A percentile compares a stretch with the other conserved stretches of the same genome.
Conservation (phyloP, 306 rosid species). For the Glycine tomentella region DNA sequence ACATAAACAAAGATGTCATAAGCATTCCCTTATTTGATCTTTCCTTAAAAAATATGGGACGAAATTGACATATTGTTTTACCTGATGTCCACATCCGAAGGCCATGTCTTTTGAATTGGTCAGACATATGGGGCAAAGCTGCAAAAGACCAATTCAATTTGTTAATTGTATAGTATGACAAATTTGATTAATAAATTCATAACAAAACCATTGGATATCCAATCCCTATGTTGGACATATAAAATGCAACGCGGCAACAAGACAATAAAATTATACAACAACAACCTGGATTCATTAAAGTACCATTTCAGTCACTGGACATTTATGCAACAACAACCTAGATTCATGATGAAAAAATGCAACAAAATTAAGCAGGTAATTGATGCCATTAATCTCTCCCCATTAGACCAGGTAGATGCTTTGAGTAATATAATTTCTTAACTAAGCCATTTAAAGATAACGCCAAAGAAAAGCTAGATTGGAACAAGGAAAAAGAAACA, state of each 20-base stretch:
- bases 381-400: constrained; percentile 14
- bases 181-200: constrained; percentile 19
- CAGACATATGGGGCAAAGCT: constrained; percentile 93
- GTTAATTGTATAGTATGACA: constrained; percentile 15
- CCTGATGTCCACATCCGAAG: constrained; percentile 99
- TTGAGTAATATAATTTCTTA: constrained; percentile 19
- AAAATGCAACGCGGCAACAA: constrained; percentile 7
- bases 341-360: constrained; percentile 15
- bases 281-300: constrained; percentile 33
- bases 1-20: constrained; percentile 23
- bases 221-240: not conserved
- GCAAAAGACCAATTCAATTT: constrained; percentile 47
- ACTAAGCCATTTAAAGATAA: constrained; percentile 30
- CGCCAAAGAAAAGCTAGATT: constrained; percentile 2
- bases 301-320: constrained; percentile 3
- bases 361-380: constrained; percentile 27
- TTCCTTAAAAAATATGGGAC: not conserved
- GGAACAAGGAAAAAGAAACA: not conserved
- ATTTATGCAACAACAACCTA: constrained; percentile 28
- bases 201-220: constrained; percentile 28
- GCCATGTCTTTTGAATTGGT: constrained; percentile 87
- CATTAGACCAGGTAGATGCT: constrained; percentile 18
- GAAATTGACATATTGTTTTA: constrained; percentile 44
- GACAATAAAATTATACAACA: constrained; percentile 14
- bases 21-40: constrained; percentile 13